These are phyloP conservation scores for Graphilbum ipis-grandicollis DNA, from an alignment of 2,329 filamentous ascomycete species.

Conservation along the genomic window DNA sequence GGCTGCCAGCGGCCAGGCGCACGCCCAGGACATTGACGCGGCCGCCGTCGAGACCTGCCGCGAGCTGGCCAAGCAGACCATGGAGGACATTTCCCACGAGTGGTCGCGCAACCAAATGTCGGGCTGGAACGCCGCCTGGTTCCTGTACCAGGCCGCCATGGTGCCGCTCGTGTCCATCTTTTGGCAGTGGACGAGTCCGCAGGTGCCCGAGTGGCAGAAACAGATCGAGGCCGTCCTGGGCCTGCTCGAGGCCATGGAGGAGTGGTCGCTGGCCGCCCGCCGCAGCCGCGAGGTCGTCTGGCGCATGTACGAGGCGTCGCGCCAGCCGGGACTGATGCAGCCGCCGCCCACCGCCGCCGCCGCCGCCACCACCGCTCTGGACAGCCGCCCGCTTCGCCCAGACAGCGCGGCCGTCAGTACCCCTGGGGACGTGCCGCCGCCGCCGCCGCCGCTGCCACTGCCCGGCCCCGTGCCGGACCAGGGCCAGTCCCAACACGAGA, in stretches of 20 bases:
- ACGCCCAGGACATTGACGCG: conserved; percentile 42
- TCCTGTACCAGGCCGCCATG: conserved; percentile 66
- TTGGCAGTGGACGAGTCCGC: conserved; percentile 39
- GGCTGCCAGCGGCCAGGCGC: conserved; percentile 33
- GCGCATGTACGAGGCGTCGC: conserved; percentile 43
- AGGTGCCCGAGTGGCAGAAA: conserved; percentile 32
- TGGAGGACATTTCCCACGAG: conserved; percentile 53
- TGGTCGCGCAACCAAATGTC: conserved; percentile 59
- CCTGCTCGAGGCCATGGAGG: conserved; percentile 44
- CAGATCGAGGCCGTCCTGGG: conserved; percentile 42
- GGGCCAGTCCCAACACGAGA: conserved; percentile 8
- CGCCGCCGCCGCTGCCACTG: conserved; percentile 11
- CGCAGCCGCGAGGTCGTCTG: conserved; percentile 45
- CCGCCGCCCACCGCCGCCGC: conserved; percentile 16
- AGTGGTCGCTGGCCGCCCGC: conserved; percentile 46
- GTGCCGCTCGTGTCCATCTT: conserved; percentile 61
- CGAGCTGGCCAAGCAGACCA: conserved; percentile 50
- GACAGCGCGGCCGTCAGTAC: too few relatives aligned
- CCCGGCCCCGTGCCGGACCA: too few relatives aligned
- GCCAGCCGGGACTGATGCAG: conserved; percentile 14
- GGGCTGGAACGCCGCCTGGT: conserved; percentile 70
- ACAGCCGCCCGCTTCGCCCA: too few relatives aligned
- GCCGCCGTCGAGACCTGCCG: conserved; percentile 52
- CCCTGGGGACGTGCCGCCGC: too few relatives aligned
- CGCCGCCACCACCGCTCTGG: too few relatives aligned